Evolutionary conservation across 2,329 filamentous ascomycete genomes (phyloP).

Genomic region (Pyrenophora graminea): DNA sequence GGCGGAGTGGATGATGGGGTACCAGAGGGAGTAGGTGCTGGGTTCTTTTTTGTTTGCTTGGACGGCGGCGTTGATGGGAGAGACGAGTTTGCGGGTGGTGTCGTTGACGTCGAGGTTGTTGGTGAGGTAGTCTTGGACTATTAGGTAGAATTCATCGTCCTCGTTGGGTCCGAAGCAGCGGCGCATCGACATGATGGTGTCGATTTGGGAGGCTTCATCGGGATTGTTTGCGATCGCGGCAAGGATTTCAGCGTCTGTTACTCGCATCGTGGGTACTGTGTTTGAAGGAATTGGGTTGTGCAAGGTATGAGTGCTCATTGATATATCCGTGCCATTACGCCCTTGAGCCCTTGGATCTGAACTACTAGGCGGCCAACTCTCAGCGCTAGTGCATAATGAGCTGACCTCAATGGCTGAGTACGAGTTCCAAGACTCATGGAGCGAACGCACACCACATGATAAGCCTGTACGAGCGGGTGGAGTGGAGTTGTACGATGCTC

Average conservation of each 20-base stretch:
- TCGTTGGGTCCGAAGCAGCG: background rate
- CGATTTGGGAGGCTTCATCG: conserved; percentile 6
- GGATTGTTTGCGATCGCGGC: background rate
- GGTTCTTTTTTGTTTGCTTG: background rate
- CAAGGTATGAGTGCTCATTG: too few relatives aligned
- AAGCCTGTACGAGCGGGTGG: background rate
- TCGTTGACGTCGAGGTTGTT: background rate
- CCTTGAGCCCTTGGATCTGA: conserved; percentile 1
- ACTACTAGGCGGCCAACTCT: background rate
- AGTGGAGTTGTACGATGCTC: background rate
- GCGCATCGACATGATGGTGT: conserved; percentile 2
- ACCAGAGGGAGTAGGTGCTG: background rate
- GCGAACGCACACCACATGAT: background rate
- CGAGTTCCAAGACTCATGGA: too few relatives aligned
- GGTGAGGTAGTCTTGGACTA: conserved; percentile 1
- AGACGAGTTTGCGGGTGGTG: background rate
- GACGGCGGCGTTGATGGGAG: background rate
- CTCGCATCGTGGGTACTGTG: background rate
- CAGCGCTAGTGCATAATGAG: background rate
- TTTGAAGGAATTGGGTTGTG: too few relatives aligned
- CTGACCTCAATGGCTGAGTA: too few relatives aligned
- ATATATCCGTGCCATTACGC: background rate
- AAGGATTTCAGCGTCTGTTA: background rate
- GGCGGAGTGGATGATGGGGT: conserved; percentile 4
- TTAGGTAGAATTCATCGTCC: background rate